Conservation (phyloP, 2,329 filamentous ascomycete species). For the Colletotrichum neosansevieriae region DNA sequence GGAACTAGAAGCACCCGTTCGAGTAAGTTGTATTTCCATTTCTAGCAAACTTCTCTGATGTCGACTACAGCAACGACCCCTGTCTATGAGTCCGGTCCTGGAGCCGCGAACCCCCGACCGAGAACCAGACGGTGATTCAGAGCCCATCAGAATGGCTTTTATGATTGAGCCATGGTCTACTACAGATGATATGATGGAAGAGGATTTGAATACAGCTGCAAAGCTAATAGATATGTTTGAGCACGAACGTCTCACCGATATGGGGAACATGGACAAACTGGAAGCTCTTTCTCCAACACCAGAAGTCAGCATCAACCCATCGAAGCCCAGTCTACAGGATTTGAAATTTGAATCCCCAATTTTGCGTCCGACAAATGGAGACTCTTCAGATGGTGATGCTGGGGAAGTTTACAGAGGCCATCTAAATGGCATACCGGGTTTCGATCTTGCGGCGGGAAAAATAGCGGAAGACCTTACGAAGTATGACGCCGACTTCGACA, state of each 20-base stretch:
- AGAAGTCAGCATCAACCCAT: not conserved
- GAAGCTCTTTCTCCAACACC: not conserved
- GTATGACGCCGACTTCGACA: slow-evolving; percentile 42
- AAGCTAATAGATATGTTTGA: not conserved
- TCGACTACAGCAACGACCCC: slow-evolving; percentile 20
- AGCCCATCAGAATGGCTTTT: slow-evolving; percentile 41
- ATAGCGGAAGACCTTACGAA: not conserved
- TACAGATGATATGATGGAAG: slow-evolving; percentile 44
- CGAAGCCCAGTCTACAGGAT: not conserved
- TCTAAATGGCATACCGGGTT: not conserved
- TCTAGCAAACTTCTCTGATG: not conserved
- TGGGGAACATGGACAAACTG: not conserved
- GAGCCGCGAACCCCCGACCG: not conserved
- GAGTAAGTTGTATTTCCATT: not conserved
- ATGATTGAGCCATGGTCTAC: slow-evolving; percentile 49
- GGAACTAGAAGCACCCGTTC: slow-evolving; percentile 16
- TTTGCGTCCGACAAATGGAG: not conserved
- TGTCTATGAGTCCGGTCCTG: slow-evolving; percentile 14
- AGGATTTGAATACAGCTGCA: slow-evolving; percentile 26
- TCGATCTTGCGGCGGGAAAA: not conserved
- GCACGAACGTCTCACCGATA: not conserved
- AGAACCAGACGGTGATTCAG: slow-evolving; percentile 38
- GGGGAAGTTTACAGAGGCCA: not conserved
- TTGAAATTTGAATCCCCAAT: not conserved
- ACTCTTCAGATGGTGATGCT: not conserved